Conservation (phyloP, 306 rosid genomes). For the Rubus parviflorus region DNA sequence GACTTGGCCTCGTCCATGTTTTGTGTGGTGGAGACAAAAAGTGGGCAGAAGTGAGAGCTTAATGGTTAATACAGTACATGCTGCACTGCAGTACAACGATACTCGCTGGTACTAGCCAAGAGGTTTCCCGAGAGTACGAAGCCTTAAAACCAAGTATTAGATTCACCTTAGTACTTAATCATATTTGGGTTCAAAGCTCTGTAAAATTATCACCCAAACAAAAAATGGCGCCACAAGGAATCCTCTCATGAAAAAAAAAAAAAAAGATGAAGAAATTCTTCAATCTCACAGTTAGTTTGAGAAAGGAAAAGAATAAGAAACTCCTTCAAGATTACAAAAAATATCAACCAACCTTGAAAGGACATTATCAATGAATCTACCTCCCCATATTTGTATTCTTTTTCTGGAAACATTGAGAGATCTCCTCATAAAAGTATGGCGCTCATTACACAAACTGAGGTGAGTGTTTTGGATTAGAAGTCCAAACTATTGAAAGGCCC, state of each 20-base stretch:
- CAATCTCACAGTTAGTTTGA: too few species aligned
- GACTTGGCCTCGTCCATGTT: neutral
- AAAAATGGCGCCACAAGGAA: neutral
- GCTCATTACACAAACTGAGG: too few species aligned
- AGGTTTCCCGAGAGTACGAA: neutral
- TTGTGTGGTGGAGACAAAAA: conserved; percentile 50
- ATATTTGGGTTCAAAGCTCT: neutral
- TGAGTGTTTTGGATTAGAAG: too few species aligned
- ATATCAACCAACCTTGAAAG: too few species aligned
- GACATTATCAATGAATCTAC: too few species aligned
- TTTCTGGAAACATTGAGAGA: too few species aligned
- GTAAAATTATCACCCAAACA: neutral
- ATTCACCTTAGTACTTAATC: neutral
- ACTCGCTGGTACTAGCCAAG: neutral
- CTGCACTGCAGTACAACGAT: neutral
- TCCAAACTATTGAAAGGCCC: neutral
- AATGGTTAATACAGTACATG: neutral
- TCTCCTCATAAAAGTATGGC: too few species aligned
- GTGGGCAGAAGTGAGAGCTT: neutral
- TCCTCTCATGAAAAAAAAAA: neutral
- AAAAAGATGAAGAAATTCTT: neutral
- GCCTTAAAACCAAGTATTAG: neutral
- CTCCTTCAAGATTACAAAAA: too few species aligned
- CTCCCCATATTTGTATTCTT: too few species aligned
- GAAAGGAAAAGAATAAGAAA: too few species aligned